Evolutionary conservation across 768 basidiomycete genomes (phyloP), one percentile per base, ranked within the genome.

Genomic region (Tulasnella sp.): DNA sequence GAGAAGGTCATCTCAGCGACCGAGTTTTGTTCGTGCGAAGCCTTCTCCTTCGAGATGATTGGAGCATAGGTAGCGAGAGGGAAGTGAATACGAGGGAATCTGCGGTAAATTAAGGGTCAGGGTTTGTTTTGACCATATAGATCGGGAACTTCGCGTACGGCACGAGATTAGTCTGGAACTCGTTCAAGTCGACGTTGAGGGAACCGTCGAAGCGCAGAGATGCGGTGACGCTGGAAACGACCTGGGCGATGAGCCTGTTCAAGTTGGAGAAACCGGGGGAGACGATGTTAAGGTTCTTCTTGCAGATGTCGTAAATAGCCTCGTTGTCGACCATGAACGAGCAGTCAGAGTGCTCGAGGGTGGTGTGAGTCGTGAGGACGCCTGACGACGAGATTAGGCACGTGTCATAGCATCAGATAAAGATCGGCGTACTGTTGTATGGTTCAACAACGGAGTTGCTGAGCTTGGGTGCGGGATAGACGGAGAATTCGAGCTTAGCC

Each of bases 301-400:
- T 96, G 93, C 97, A 99, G 84, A 99, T 99, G 84, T 98, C 96
- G 85, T 97, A 99, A 84, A 99, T 99, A 75, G 96, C 98, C 85
- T 99, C 96, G 84, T 99, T 99, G 84, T 99, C 98, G 80, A 99
- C 98, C 97, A 99, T 99, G 89, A 99, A 99, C 48, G 98, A 98
- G 85, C 98, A 99, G 87, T 99, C 98, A n/a, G 98, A 98, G 86
- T 99, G 98, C 85, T 99, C 98, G 78, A 99, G 91, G 77, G 98
- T 99, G 61, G 98, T 98, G 85, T 99, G 98, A 72, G 98, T 99
- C 71, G 98, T 99, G 80, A 99, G 88, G 75, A 98, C 93, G 0
- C 93, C 93, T 72, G 26, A 29, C 10, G 5, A 13, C 15, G n/a
- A 72, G 29, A 26, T 72, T n/a, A 72, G 71, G 11, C 23, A 13